Percentiles rank a stretch among this genome's conserved stretches.
These are phyloP conservation scores for Coemansia sp. DNA, from an alignment of 192 early-diverging fungal species.

Conservation along the genomic window DNA sequence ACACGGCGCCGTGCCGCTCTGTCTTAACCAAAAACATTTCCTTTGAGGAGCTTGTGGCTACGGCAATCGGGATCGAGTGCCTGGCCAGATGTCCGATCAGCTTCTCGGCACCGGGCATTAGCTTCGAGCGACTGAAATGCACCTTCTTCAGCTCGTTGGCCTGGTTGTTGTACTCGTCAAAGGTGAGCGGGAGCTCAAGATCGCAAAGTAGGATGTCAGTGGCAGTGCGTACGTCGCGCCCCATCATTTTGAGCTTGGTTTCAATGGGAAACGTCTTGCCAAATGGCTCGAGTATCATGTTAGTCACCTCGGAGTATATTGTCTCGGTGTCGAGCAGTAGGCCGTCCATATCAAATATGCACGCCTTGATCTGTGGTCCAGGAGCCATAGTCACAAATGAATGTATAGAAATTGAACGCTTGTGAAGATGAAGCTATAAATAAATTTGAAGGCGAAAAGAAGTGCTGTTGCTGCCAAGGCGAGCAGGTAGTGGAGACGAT, in stretches of 20 bases:
- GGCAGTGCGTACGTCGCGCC: constrained; percentile 49
- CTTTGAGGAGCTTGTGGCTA: constrained; percentile 78
- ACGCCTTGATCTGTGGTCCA: constrained; percentile 52
- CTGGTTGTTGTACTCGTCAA: constrained; percentile 74
- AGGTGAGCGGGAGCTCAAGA: constrained; percentile 65
- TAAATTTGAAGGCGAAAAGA: neutral
- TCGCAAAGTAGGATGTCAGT: constrained; percentile 65
- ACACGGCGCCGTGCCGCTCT: constrained; percentile 59
- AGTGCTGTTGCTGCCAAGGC: no score
- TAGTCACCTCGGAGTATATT: constrained; percentile 83
- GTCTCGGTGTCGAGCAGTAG: constrained; percentile 81
- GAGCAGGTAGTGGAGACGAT: no score
- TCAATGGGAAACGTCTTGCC: constrained; percentile 63
- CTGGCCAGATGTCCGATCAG: constrained; percentile 70
- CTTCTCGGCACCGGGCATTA: constrained; percentile 63
- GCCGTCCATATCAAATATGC: constrained; percentile 82
- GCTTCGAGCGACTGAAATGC: constrained; percentile 59
- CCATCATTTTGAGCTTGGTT: constrained; percentile 73
- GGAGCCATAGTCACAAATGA: constrained; percentile 2
- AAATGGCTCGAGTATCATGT: constrained; percentile 73
- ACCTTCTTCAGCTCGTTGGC: constrained; percentile 50
- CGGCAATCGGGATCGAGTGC: constrained; percentile 72
- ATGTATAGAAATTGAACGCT: neutral
- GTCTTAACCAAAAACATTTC: constrained; percentile 75
- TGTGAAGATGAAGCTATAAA: neutral